phyloP scores from a whole-genome alignment of 805 yeast species.

The Pichia heedii region DNA sequence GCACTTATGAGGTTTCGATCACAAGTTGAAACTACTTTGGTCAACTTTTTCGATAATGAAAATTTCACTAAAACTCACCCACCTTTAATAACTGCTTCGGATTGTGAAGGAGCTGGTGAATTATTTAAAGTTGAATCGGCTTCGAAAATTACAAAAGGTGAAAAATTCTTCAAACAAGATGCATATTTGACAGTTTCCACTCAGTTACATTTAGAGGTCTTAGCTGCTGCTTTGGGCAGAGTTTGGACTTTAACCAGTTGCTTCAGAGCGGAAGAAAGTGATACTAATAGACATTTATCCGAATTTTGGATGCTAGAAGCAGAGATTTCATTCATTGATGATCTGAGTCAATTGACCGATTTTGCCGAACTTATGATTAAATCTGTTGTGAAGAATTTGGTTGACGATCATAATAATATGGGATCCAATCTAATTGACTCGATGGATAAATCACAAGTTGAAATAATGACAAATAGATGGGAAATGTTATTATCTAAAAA shows the following conservation, averaged over 20 bases:
- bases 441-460: conserved; percentile 30
- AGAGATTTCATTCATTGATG: conserved; percentile 61
- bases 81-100: conserved; percentile 80
- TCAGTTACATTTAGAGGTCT: conserved; percentile 80
- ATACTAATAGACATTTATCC: conserved; percentile 82
- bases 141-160: conserved; percentile 15
- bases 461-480: conserved; percentile 49
- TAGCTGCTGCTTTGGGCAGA: conserved; percentile 62
- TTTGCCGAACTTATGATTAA: conserved; percentile 68
- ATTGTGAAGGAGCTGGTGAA: conserved; percentile 98
- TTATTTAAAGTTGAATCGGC: conserved; percentile 49
- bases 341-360: conserved; percentile 49
- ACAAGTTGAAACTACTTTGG: conserved; percentile 43
- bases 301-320: conserved; percentile 99
- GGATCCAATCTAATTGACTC: conserved; percentile 30
- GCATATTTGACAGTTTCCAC: conserved; percentile 83
- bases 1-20: conserved; percentile 70
- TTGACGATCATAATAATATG: conserved; percentile 19
- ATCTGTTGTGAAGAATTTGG: conserved; percentile 30
- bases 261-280: conserved; percentile 87
- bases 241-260: conserved; percentile 91
- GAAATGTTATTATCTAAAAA: conserved; percentile 31
- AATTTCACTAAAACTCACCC: conserved; percentile 71
- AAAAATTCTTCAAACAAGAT: conserved; percentile 51
- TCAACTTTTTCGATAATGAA: conserved; percentile 42